Evolutionary conservation across 2,329 filamentous ascomycete genomes (phyloP), one percentile per base, ranked within the genome.

Genomic region (Aspergillus flavus): DNA sequence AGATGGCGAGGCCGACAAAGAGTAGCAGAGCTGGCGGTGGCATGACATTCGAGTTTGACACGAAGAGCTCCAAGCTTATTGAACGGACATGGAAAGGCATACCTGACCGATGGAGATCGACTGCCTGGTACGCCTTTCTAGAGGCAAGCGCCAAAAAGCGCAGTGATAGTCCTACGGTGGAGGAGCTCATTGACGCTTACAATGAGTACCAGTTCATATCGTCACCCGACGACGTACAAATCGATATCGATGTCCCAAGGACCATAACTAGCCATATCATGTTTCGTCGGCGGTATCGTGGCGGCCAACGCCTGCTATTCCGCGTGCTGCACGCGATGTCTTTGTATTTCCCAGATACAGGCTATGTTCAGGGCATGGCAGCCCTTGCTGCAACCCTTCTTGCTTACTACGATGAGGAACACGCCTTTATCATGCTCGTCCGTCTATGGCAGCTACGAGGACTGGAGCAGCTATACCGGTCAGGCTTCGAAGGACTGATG

Each of bases 301-400:
- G 95, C 64, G 95, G 94, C 1, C 94, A 99, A 78, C 87, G 95
- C 50, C 82, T 98, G 16, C 83, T 99, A 2, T 99, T 99, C 79
- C 88, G 95, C 57, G 93, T 98, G 3, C 84, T 99, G 32, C 95
- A 98, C 75, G 91, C 92, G 52, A 87, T 98, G 75, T 94, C 93
- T 21, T 85, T 99, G 12, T 96, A 97, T 76, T 94, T 94, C 68
- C 92, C 93, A 0, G 90, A 91, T 28, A 95, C 92, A 6, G 95
- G 95, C 32, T 99, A 99, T 76, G 95, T 98, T 0, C 95, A 99
- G 78, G 95, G 95, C 59, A 99, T 99, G 95, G 95, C 94, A 19
- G 92, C 93, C 26, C 83, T 98, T 45, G 94, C 92, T 1, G 94
- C 94, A 1, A 98, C 95, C 0, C 82, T 99, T 23, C 86, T 99